Percentiles rank a stretch among this genome's conserved stretches.
Evolutionary conservation across 2,329 filamentous ascomycete species (phyloP).

Genomic region (Xylariaceae sp.): DNA sequence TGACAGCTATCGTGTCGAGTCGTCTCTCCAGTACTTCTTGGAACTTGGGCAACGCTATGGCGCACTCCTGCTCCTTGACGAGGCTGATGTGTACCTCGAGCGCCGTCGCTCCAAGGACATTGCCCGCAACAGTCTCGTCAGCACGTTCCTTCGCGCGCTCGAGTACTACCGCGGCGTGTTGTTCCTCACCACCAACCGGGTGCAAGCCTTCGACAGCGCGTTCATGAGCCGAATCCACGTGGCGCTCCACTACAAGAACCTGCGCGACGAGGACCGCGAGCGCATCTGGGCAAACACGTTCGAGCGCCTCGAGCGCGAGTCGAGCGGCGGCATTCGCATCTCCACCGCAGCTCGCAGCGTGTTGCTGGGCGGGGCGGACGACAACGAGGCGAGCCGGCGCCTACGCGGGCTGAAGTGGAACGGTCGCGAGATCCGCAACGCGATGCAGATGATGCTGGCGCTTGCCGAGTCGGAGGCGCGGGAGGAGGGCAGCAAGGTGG

Average conservation of each 20-base stretch:
- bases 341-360: slow-evolving; percentile 38
- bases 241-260: slow-evolving; percentile 44
- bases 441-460: slow-evolving; percentile 29
- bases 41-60: slow-evolving; percentile 48
- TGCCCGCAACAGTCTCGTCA: slow-evolving; percentile 46
- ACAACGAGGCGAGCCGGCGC: neutral
- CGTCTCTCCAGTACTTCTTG: slow-evolving; percentile 46
- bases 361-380: slow-evolving; percentile 35
- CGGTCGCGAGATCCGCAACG: slow-evolving; percentile 35
- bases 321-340: slow-evolving; percentile 36
- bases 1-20: slow-evolving; percentile 38
- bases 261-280: slow-evolving; percentile 42
- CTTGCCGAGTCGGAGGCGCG: slow-evolving; percentile 28
- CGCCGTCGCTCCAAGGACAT: slow-evolving; percentile 44
- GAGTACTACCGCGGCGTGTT: slow-evolving; percentile 51
- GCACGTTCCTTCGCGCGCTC: slow-evolving; percentile 47
- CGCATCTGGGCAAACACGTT: slow-evolving; percentile 46
- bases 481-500: slow-evolving; percentile 28
- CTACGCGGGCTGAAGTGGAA: slow-evolving; percentile 38
- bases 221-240: slow-evolving; percentile 50
- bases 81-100: slow-evolving; percentile 61
- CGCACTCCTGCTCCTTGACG: slow-evolving; percentile 54
- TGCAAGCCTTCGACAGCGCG: slow-evolving; percentile 45
- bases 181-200: slow-evolving; percentile 50
- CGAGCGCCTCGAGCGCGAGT: slow-evolving; percentile 43